Conservation (phyloP, 148 eudicot genomes). For the Persicaria tinctoria region DNA sequence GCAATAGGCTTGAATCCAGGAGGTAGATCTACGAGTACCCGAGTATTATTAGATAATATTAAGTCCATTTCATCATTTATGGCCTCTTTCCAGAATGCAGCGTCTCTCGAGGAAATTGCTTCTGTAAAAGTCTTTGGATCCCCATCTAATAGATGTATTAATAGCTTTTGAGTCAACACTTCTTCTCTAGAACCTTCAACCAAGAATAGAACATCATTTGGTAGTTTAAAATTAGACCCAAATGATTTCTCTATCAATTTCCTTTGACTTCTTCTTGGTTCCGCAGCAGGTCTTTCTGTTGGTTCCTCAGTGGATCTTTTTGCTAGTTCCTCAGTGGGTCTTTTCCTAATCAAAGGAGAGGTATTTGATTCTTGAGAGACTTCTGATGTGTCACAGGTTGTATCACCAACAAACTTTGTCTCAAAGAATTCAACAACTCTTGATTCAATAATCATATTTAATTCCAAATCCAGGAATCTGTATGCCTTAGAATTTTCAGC, state of each 20-base stretch:
- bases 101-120: constrained; percentile 12
- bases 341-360: background rate
- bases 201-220: no score
- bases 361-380: background rate
- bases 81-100: constrained; percentile 10
- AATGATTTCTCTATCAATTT: background rate
- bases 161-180: background rate
- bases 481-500: no score
- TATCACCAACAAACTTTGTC: background rate
- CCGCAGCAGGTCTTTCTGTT: no score
- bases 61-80: constrained; percentile 15
- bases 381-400: background rate
- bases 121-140: constrained; percentile 14
- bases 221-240: no score
- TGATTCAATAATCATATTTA: background rate
- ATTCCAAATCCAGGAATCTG: background rate
- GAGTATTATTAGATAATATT: constrained; percentile 6
- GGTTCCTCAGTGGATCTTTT: no score
- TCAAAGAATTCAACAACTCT: background rate
- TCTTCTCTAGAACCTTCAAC: background rate
- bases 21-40: constrained; percentile 13
- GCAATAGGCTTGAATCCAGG: constrained; percentile 13
- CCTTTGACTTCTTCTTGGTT: background rate
- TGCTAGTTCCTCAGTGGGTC: background rate
- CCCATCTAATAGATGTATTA: background rate